A percentile compares a stretch with the other conserved stretches of the same genome.
These are phyloP conservation scores for Wallacemonas collosoma DNA, from an alignment of 208 protist species.

Conservation along the genomic window DNA sequence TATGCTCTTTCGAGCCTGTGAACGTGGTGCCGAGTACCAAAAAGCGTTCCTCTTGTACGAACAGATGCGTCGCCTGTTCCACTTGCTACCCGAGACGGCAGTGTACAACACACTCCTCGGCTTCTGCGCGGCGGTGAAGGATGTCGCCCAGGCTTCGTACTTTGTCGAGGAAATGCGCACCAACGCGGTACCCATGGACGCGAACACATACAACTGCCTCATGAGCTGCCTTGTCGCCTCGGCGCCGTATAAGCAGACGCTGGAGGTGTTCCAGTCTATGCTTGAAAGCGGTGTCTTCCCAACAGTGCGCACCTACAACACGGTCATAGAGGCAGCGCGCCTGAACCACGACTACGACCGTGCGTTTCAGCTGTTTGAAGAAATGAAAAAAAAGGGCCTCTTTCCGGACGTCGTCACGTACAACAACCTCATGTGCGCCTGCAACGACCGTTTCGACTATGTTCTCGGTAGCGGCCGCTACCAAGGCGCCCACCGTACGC, in stretches of 20 bases:
- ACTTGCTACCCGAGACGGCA: constrained; percentile 71
- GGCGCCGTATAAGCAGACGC: constrained; percentile 83
- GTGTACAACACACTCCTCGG: constrained; percentile 90
- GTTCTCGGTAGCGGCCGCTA: constrained; percentile 58
- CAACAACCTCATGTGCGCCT: constrained; percentile 88
- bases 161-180: constrained; percentile 91
- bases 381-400: constrained; percentile 88
- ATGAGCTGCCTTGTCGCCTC: constrained; percentile 86
- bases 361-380: constrained; percentile 89
- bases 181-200: constrained; percentile 58
- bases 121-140: constrained; percentile 84
- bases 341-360: constrained; percentile 85
- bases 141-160: constrained; percentile 88
- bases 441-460: constrained; percentile 82
- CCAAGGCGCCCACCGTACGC: constrained; percentile 37
- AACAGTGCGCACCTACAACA: constrained; percentile 90
- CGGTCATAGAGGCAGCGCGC: constrained; percentile 73
- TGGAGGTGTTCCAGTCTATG: constrained; percentile 81
- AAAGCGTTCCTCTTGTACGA: constrained; percentile 85
- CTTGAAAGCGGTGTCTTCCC: constrained; percentile 46
- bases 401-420: constrained; percentile 90
- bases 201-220: constrained; percentile 93
- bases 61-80: constrained; percentile 80
- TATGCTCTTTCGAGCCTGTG: constrained; percentile 87
- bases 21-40: constrained; percentile 79